A percentile compares a stretch with the other conserved stretches of the same genome.
Conservation (phyloP, 1,284 basidiomycete species). For the Cutaneotrichosporon arboriforme region DNA sequence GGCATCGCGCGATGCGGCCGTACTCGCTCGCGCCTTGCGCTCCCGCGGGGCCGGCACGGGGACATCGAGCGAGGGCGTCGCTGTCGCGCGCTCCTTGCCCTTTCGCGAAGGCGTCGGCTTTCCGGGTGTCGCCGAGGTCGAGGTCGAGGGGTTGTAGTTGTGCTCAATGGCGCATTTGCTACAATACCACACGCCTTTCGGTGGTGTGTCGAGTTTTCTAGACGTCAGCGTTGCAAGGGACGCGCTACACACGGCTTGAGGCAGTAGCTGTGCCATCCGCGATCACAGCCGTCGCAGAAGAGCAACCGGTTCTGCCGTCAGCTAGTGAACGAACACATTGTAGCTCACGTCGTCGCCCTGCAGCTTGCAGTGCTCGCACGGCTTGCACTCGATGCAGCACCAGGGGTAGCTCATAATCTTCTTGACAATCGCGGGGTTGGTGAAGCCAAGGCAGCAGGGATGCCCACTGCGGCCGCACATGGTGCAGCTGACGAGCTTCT, state of each 20-base stretch:
- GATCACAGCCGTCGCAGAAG: slow-evolving; percentile 91
- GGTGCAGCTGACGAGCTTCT: slow-evolving; percentile 39
- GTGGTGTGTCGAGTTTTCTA: slow-evolving; percentile 59
- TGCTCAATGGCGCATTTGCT: slow-evolving; percentile 19
- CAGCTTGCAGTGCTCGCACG: slow-evolving; percentile 76
- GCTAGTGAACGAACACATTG: fast-evolving
- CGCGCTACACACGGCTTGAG: slow-evolving; percentile 56
- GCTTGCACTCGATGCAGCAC: slow-evolving; percentile 90
- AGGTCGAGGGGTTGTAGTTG: slow-evolving; percentile 8
- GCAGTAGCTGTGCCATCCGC: slow-evolving; percentile 92
- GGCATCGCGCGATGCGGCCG: neutral
- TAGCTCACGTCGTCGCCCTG: slow-evolving; percentile 82
- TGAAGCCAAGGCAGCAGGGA: slow-evolving; percentile 60
- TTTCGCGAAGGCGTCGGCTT: slow-evolving; percentile 4
- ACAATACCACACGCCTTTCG: slow-evolving; percentile 56
- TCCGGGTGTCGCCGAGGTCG: neutral
- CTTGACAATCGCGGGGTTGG: slow-evolving; percentile 13
- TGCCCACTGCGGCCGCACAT: slow-evolving; percentile 52
- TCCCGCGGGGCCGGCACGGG: slow-evolving; percentile 4
- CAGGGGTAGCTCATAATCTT: slow-evolving; percentile 64
- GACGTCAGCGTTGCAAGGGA: neutral
- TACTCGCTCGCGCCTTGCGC: slow-evolving; percentile 3
- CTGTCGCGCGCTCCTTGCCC: slow-evolving; percentile 13
- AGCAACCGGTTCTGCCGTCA: slow-evolving; percentile 65
- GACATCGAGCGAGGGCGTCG: neutral